Evolutionary conservation across 148 eudicot genomes (phyloP).

Genomic region (Bassia scoparia): DNA sequence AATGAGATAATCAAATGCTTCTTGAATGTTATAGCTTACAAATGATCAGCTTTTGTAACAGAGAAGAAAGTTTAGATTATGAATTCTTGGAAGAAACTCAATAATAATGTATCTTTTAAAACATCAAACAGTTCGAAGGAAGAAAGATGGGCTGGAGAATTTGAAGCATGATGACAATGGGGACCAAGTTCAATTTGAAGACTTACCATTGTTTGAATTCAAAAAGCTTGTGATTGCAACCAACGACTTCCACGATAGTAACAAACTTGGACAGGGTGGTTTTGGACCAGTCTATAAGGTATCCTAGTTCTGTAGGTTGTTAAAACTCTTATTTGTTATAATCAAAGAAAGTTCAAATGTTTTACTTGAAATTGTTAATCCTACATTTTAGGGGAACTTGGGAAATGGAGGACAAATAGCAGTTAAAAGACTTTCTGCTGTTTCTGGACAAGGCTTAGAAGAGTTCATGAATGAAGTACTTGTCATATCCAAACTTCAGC

Average conservation of each 20-base stretch:
- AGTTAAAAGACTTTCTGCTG: constrained; percentile 32
- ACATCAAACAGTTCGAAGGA: constrained; percentile 1
- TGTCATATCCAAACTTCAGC: constrained; percentile 34
- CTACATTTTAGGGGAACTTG: constrained; percentile 24
- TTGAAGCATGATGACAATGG: constrained; percentile 4
- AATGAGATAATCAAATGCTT: no score
- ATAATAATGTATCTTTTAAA: neutral
- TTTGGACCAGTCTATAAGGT: constrained; percentile 38
- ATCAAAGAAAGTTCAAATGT: no score
- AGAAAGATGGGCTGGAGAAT: constrained; percentile 2
- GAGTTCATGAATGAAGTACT: constrained; percentile 35
- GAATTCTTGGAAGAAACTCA: neutral
- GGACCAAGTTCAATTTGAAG: constrained; percentile 17
- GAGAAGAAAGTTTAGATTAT: neutral
- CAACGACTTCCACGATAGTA: constrained; percentile 22
- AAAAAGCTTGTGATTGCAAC: constrained; percentile 26
- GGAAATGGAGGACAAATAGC: constrained; percentile 31
- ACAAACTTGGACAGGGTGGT: constrained; percentile 40
- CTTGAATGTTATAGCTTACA: no score
- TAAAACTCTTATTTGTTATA: neutral
- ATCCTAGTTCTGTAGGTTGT: neutral
- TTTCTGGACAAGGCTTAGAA: constrained; percentile 30
- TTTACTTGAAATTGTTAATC: neutral
- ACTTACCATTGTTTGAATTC: constrained; percentile 28
- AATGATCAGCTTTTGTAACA: no score